Percentiles rank a stretch among this genome's conserved stretches.
These are phyloP conservation scores for Epichloe brachyelytri DNA, from an alignment of 2,329 filamentous ascomycete genomes.

Conservation along the genomic window DNA sequence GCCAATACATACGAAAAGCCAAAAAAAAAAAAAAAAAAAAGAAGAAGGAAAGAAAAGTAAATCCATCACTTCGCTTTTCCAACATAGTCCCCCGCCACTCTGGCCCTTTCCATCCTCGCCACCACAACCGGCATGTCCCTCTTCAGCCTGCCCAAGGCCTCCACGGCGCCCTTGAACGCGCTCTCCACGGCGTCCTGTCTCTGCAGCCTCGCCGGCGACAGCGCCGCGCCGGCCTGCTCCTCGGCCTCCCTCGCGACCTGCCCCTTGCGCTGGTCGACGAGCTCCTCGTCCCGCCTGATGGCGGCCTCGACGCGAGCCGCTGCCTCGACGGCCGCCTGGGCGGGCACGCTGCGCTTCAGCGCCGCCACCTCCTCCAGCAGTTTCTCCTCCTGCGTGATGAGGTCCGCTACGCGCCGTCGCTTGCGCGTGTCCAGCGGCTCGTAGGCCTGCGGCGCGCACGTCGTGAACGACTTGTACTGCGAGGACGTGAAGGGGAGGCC, in stretches of 20 bases:
- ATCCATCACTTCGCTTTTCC: constrained; percentile 18
- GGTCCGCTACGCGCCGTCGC: constrained; percentile 44
- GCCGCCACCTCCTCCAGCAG: constrained; percentile 50
- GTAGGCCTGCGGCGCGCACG: constrained; percentile 26
- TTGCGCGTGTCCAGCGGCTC: constrained; percentile 49
- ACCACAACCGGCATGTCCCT: constrained; percentile 48
- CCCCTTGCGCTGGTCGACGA: constrained; percentile 20
- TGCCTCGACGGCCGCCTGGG: constrained; percentile 28
- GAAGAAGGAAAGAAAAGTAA: background rate
- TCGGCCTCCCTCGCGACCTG: constrained; percentile 10
- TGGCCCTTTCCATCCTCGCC: constrained; percentile 52
- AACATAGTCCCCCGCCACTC: constrained; percentile 46
- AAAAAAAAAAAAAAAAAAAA: background rate
- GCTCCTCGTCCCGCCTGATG: constrained; percentile 34
- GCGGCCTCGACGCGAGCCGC: constrained; percentile 27
- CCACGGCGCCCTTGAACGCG: constrained; percentile 34
- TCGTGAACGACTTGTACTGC: constrained; percentile 23
- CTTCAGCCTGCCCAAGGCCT: constrained; percentile 39
- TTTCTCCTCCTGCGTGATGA: constrained; percentile 50
- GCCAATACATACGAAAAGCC: background rate
- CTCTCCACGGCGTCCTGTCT: constrained; percentile 31
- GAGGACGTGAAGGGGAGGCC: constrained; percentile 36
- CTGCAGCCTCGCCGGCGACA: constrained; percentile 26
- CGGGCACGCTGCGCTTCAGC: constrained; percentile 42
- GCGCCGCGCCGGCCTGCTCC: constrained; percentile 11